Base-by-base conservation (phyloP, 2,329 filamentous ascomycete species). In the Botrytis galanthina region DNA sequence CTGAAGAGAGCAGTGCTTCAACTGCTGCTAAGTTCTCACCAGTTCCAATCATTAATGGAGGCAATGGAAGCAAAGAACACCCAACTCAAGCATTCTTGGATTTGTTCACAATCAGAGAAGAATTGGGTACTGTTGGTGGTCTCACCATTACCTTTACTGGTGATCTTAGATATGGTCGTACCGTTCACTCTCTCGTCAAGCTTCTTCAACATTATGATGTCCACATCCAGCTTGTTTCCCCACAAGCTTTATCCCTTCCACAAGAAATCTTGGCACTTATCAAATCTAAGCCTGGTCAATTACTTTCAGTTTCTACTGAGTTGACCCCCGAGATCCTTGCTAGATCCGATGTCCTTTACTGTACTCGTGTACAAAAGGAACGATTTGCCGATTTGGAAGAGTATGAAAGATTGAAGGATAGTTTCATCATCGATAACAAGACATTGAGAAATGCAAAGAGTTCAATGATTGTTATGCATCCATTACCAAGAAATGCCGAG, bases 1-100 rank as follows among this genome's bases (percentile, higher is more conserved):
- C 96, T 3, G 89, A 93, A 67, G 93, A 95, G 81, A 88, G 86
- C 76, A 94, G 92, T 75, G 93, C 94, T 39, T 90, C 94, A 70
- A 89, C 92, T 69, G 96, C 95, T 1, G 91, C 92, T 79, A 95
- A 95, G 82, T 97, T 92, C 85, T 94, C 93, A 61, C 90, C 92
- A 26, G 93, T 98, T 0, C 96, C 96, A 1, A 91, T 99, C 80
- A 95, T 99, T 87, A 99, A 99, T 82, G 96, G 94, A 77, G 96
- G 96, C 69, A 99, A 99, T 82, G 96, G 96, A 76, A 94, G 92
- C 84, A 91, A 93, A 79, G 96, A 99, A 85, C 96, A 99, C 84
- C 96, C 96, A 0, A 99, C 96, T 0, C 96, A 99, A 84, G 96
- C 96, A 0, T 96, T 99, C 88, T 87, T 99, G 35, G 96, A 99